Percentiles rank a stretch among this genome's conserved stretches.
Conservation (phyloP, 2,329 filamentous ascomycete species). For the Metarhizium guizhouense region DNA sequence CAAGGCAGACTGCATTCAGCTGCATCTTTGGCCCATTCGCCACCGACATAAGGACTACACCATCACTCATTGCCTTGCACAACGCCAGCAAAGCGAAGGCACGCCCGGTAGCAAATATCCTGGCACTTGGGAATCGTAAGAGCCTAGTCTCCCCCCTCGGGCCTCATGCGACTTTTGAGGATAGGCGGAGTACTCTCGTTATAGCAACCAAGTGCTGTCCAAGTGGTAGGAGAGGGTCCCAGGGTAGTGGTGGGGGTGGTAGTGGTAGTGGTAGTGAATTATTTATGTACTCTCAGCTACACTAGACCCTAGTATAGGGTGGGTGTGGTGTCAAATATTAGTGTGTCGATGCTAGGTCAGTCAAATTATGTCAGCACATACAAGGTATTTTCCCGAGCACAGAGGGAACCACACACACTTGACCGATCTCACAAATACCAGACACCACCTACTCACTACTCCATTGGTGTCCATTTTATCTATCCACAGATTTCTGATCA, state of each 20-base stretch:
- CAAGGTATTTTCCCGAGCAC: too few relatives aligned
- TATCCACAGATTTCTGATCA: too few relatives aligned
- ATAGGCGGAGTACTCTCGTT: background rate
- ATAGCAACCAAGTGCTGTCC: slow-evolving; percentile 7
- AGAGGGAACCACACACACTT: too few relatives aligned
- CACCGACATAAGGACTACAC: background rate
- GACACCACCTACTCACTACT: too few relatives aligned
- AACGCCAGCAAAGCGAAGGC: background rate
- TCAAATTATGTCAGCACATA: too few relatives aligned
- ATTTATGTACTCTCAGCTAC: too few relatives aligned
- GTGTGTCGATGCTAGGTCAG: too few relatives aligned
- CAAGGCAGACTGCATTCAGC: background rate
- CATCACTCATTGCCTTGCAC: background rate
- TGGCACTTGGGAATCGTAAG: background rate
- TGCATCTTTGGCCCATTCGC: background rate
- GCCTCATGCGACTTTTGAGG: background rate
- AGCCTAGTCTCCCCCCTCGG: background rate
- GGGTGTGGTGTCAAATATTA: too few relatives aligned
- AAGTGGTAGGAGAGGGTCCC: slow-evolving; percentile 5
- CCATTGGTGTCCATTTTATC: too few relatives aligned
- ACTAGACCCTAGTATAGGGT: too few relatives aligned
- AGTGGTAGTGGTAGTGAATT: background rate
- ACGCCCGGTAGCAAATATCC: background rate
- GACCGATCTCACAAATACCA: too few relatives aligned
- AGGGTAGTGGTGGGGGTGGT: slow-evolving; percentile 2